A percentile compares a stretch with the other conserved stretches of the same genome.
Evolutionary conservation across 1,284 basidiomycete species (phyloP).

Genomic region (Sanguinoderma infundibulare): DNA sequence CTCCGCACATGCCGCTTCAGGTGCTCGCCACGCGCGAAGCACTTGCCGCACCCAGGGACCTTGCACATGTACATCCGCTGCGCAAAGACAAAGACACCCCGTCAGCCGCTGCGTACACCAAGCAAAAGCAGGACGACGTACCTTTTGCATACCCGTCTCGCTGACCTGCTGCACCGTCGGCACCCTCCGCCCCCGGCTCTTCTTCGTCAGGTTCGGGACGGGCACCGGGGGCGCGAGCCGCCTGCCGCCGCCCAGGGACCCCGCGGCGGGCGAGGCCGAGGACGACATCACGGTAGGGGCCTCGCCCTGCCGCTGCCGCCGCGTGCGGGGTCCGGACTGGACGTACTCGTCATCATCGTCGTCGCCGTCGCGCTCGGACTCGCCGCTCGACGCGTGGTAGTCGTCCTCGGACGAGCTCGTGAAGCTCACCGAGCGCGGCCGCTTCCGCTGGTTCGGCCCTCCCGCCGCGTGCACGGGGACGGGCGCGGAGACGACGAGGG

Average conservation of each 20-base stretch:
- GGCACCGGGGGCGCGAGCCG: conserved; percentile 60
- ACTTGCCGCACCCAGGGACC: conserved; percentile 78
- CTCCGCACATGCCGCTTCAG: conserved; percentile 78
- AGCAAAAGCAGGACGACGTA: conserved; percentile 14
- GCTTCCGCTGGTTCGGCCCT: conserved; percentile 22
- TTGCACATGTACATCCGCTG: conserved; percentile 70
- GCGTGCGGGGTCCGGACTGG: conserved; percentile 35
- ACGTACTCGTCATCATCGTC: conserved; percentile 40
- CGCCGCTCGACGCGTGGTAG: conserved; percentile 24
- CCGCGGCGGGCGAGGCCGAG: conserved; percentile 15
- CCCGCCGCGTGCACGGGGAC: conserved; percentile 11
- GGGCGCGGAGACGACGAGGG: conserved; percentile 20
- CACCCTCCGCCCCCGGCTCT: conserved; percentile 70
- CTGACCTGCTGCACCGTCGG: conserved; percentile 54
- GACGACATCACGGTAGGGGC: conserved; percentile 19
- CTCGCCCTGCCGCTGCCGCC: conserved; percentile 24
- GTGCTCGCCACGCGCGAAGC: conserved; percentile 79
- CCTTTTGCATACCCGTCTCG: conserved; percentile 41
- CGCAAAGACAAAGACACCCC: too few relatives aligned
- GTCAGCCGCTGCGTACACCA: conserved; percentile 8
- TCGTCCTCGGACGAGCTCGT: conserved; percentile 26
- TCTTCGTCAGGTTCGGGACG: conserved; percentile 75
- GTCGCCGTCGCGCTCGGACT: conserved; percentile 34
- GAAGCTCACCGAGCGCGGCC: conserved; percentile 29
- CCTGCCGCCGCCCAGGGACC: conserved; percentile 18